phyloP scores from a whole-genome alignment of 78 protist species.

The Dictyostelium citrinum region DNA sequence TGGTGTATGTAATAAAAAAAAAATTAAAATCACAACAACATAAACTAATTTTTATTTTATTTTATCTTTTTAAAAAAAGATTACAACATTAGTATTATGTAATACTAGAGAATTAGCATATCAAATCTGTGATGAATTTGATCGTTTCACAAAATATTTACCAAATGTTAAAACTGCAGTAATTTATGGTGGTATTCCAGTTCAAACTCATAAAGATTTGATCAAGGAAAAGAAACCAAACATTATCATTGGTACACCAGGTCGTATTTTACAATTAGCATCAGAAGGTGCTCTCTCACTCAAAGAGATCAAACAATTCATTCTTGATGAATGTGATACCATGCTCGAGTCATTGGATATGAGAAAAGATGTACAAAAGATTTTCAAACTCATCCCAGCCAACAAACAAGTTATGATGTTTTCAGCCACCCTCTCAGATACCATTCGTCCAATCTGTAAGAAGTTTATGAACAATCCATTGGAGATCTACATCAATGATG shows the following conservation, averaged over 20 bases:
- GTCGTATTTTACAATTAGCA: conserved; percentile 90
- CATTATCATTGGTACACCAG: conserved; percentile 99
- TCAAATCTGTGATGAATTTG: conserved; percentile 97
- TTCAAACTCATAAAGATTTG: conserved; percentile 51
- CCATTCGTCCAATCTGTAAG: conserved; percentile 88
- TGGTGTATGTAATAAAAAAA: conserved; percentile 21
- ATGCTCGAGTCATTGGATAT: conserved; percentile 93
- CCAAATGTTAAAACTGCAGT: conserved; percentile 86
- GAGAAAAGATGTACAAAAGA: conserved; percentile 97
- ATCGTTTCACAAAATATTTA: conserved; percentile 94
- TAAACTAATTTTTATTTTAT: background rate
- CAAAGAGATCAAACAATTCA: conserved; percentile 92
- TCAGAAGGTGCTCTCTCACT: conserved; percentile 72
- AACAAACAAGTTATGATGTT: conserved; percentile 99
- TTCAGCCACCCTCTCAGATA: conserved; percentile 98
- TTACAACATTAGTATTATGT: conserved; percentile 89
- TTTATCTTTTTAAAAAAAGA: conserved; percentile 35
- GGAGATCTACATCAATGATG: conserved; percentile 96
- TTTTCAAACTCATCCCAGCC: conserved; percentile 93
- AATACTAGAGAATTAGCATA: conserved; percentile 99
- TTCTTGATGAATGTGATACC: conserved; percentile 99
- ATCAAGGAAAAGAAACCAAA: conserved; percentile 90
- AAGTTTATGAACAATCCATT: conserved; percentile 96
- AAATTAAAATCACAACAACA: background rate
- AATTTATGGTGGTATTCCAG: conserved; percentile 97